Conservation (phyloP, 2,329 filamentous ascomycete species). For the Clonostachys chloroleuca region DNA sequence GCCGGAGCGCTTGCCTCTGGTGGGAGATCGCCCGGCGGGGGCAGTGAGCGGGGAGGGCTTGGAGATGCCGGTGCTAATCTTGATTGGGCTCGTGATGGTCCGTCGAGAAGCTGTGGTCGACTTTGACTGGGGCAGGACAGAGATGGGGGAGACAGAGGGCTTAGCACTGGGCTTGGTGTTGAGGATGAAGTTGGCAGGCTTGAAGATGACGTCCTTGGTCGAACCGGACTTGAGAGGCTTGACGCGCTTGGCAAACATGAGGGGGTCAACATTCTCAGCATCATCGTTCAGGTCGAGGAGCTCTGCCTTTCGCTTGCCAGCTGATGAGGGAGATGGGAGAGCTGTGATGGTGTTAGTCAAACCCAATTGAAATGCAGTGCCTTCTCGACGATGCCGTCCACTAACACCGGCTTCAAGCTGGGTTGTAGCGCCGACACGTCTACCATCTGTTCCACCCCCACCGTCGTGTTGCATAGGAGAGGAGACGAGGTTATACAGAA, state of each 20-base stretch:
- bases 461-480: background rate
- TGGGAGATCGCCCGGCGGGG: constrained; percentile 79
- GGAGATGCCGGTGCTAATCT: constrained; percentile 31
- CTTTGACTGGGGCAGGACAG: constrained; percentile 22
- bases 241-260: constrained; percentile 52
- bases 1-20: constrained; percentile 62
- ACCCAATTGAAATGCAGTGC: background rate
- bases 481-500: background rate
- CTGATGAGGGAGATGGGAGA: constrained; percentile 29
- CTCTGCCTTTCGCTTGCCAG: constrained; percentile 56
- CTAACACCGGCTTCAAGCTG: too few relatives aligned
- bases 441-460: background rate
- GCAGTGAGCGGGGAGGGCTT: constrained; percentile 55
- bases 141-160: constrained; percentile 16
- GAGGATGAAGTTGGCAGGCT: constrained; percentile 39
- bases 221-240: constrained; percentile 39
- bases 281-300: constrained; percentile 41
- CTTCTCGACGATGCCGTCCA: too few relatives aligned
- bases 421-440: background rate
- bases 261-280: constrained; percentile 59
- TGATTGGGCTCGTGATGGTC: constrained; percentile 45
- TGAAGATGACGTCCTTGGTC: constrained; percentile 39
- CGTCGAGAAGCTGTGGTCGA: constrained; percentile 27
- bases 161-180: constrained; percentile 26
- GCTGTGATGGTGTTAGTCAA: background rate